Evolutionary conservation across 2,329 filamentous ascomycete genomes (phyloP), one percentile per base, ranked within the genome.

Genomic region (Aspergillus oerlinghausenensis): DNA sequence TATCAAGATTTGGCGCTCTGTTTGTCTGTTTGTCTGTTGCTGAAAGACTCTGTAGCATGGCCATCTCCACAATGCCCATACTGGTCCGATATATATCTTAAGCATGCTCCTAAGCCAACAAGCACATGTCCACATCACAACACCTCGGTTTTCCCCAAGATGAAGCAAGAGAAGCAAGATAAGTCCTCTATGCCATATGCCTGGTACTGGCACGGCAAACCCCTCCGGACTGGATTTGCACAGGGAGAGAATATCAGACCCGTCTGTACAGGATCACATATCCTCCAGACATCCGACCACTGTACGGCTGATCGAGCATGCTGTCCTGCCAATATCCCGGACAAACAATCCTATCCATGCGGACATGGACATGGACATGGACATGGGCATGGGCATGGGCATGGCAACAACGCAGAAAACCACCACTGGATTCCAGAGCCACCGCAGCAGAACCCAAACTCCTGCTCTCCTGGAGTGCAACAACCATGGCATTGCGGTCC

Each of bases 201-300:
- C 23, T 67, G 65, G 63, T 67, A 65, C 55, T 67, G 62, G 63
- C 50, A 58, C 23, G 63, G 64, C 54, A 64, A 65, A 43, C 50
- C 65, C 9, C 55, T 64, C 40, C 60, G 59, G 38, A 59, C 55
- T 55, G 56, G 59, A 9, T 29, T 53, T 4, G 49, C 52, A 21
- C 62, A 52, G 17, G 61, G 59, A 19, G 60, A 65, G 29, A 55
- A 50, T 26, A 60, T 67, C 53, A 21, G 54, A 17, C 53, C 60
- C 29, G 56, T 64, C 17, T 52, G 43, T 40, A 32, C 59, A 5
- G 43, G 26, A 11, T 43, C 42, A 23, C 8, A 49, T 38, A 54
- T 49, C 35, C 49, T 29, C n/a, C n/a, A 50, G 10, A 21, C n/a
- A 2, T 2, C 40, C 11, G 23, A 23, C 21, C 43, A 21, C 43